Evolutionary conservation across 768 basidiomycete species (phyloP).

Genomic region (Russula dissimulans): DNA sequence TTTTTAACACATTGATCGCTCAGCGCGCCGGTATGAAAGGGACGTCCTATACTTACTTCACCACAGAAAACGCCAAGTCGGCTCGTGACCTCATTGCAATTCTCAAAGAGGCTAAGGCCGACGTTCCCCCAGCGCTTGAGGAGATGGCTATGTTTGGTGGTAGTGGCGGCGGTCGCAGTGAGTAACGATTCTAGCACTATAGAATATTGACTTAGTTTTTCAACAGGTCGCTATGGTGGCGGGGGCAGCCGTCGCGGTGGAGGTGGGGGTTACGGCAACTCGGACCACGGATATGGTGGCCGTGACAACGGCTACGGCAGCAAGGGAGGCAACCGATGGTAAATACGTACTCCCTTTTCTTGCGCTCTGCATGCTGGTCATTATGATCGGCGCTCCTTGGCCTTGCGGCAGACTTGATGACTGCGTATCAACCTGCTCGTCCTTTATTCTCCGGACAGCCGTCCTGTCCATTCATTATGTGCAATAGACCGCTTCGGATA

Average conservation of each 20-base stretch:
- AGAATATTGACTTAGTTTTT: constrained; percentile 4
- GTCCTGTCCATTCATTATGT: constrained; percentile 2
- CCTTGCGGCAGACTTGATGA: not conserved
- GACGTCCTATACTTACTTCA: constrained; percentile 92
- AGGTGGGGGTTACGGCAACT: constrained; percentile 31
- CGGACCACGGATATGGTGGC: constrained; percentile 34
- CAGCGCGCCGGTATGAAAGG: constrained; percentile 90
- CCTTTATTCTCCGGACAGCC: not conserved
- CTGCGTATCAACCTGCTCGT: not conserved
- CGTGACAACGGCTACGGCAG: constrained; percentile 35
- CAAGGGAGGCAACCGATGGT: constrained; percentile 27
- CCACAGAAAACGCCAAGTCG: constrained; percentile 89
- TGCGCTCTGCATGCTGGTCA: not conserved
- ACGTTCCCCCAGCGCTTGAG: constrained; percentile 80
- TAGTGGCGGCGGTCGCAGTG: constrained; percentile 68
- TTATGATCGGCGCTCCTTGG: not conserved
- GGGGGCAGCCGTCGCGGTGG: constrained; percentile 39
- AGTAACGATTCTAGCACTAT: constrained; percentile 21
- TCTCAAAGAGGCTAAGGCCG: constrained; percentile 77
- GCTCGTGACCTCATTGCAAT: constrained; percentile 88
- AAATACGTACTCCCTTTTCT: constrained; percentile 4
- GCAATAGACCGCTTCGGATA: constrained; percentile 10
- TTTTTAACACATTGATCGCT: not conserved
- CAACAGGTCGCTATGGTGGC: constrained; percentile 50
- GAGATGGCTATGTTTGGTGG: constrained; percentile 88